Conservation (phyloP, 75 land plant species). For the Picea sitchensis region DNA sequence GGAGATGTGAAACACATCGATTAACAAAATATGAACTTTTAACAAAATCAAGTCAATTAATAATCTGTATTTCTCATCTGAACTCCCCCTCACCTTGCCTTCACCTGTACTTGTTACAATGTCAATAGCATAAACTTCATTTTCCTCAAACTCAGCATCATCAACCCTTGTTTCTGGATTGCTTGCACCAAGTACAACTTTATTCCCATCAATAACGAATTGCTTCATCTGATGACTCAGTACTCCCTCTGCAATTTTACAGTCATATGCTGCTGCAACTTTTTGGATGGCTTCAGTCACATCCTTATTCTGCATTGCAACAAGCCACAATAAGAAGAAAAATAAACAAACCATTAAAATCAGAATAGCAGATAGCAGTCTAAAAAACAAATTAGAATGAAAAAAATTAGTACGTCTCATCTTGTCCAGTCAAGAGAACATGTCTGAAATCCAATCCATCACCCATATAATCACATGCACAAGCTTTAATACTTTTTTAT, state of each 20-base stretch:
- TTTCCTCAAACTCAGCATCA: constrained; percentile 99
- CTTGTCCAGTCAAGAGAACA: no score
- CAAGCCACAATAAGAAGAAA: neutral
- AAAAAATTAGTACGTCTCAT: no score
- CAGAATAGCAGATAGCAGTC: neutral
- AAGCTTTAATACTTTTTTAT: no score
- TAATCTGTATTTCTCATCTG: no score
- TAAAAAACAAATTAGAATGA: no score
- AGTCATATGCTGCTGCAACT: constrained; percentile 99
- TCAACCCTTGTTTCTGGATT: constrained; percentile 91
- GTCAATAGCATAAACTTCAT: constrained; percentile 95
- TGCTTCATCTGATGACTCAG: constrained; percentile 99
- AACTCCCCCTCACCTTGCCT: constrained; percentile 62
- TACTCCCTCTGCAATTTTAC: constrained; percentile 97
- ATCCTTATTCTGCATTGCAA: constrained; percentile 75
- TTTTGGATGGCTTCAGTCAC: constrained; percentile 98
- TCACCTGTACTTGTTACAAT: constrained; percentile 97
- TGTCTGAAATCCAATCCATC: no score
- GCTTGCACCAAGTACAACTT: constrained; percentile 85
- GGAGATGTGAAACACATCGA: neutral
- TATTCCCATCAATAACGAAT: constrained; percentile 97
- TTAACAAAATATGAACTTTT: neutral
- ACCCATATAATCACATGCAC: no score
- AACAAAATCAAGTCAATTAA: neutral
- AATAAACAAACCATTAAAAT: neutral